phyloP scores from a whole-genome alignment of 257 asterid species.

The Solanum rostratum region DNA sequence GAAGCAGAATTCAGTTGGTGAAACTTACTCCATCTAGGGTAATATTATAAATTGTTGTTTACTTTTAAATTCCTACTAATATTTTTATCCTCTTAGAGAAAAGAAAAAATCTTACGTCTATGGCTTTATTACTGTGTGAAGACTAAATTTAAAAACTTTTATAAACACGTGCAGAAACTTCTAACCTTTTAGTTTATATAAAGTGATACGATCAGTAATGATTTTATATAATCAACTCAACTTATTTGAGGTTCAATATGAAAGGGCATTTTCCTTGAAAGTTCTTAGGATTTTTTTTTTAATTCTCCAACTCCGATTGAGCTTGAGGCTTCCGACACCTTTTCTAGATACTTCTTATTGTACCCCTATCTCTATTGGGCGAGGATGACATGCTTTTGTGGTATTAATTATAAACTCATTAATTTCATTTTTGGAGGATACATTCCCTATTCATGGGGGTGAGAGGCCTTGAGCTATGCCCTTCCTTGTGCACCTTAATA shows the following conservation, averaged over 20 bases:
- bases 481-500: neutral
- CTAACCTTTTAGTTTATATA: neutral
- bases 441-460: too few relatives aligned
- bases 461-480: too few relatives aligned
- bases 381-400: too few relatives aligned
- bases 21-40: conserved; percentile 56
- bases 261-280: neutral
- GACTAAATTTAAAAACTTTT: neutral
- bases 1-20: conserved; percentile 23
- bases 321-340: too few relatives aligned
- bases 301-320: too few relatives aligned
- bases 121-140: neutral
- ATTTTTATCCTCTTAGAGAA: neutral
- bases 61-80: neutral
- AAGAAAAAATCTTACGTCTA: neutral
- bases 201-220: neutral
- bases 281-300: too few relatives aligned
- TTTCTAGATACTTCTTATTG: too few relatives aligned
- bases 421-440: too few relatives aligned
- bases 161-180: neutral
- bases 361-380: too few relatives aligned
- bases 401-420: too few relatives aligned
- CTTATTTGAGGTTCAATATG: neutral
- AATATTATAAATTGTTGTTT: neutral
- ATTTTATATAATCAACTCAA: neutral